phyloP scores from a whole-genome alignment of 1,139 yeast species.

The Saccharomyces uvarum region DNA sequence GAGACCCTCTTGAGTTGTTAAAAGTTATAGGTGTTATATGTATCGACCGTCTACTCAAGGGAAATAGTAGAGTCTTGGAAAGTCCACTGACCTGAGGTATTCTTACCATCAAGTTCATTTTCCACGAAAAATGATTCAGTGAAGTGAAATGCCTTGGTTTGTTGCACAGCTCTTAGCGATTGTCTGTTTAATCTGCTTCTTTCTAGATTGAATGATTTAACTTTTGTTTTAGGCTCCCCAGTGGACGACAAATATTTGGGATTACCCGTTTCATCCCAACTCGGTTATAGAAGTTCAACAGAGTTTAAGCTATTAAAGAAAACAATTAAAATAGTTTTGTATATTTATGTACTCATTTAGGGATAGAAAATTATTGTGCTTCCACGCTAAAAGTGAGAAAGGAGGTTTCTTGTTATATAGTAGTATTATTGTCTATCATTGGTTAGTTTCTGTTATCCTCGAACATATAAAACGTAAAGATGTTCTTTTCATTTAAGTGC shows the following conservation, averaged over 20 bases:
- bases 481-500: background rate
- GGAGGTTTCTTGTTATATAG: background rate
- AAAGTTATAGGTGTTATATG: background rate
- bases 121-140: background rate
- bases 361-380: background rate
- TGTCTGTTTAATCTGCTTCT: background rate
- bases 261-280: background rate
- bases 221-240: background rate
- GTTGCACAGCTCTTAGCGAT: background rate
- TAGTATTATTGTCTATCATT: background rate
- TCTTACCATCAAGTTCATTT: background rate
- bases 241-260: background rate
- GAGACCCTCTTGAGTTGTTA: conserved; percentile 1
- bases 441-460: background rate
- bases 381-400: background rate
- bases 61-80: background rate
- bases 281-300: background rate
- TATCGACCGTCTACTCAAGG: background rate
- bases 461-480: background rate
- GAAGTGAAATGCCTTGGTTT: background rate
- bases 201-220: background rate
- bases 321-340: background rate
- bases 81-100: background rate
- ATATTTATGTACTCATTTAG: background rate
- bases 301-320: background rate